A percentile compares a stretch with the other conserved stretches of the same genome.
Conservation (phyloP, 352 stramenopile species). For the Phytophthora pluvialis region DNA sequence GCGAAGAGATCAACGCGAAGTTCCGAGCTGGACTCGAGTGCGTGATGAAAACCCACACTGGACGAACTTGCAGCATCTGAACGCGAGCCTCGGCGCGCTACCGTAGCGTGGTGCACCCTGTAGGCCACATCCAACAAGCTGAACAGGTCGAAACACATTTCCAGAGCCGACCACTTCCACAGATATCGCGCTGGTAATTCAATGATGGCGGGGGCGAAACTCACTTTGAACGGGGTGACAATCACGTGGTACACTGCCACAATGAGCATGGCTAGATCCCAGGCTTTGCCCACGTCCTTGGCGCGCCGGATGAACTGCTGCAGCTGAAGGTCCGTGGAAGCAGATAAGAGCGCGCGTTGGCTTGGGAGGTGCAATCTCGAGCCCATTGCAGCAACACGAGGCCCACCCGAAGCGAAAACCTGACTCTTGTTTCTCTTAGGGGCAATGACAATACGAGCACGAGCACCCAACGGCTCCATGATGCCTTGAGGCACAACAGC, state of each 20-base stretch:
- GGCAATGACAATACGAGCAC: no score
- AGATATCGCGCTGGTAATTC: constrained; percentile 24
- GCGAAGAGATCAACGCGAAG: constrained; percentile 48
- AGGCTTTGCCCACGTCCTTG: constrained; percentile 44
- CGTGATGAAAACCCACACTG: background rate
- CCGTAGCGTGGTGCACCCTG: constrained; percentile 37
- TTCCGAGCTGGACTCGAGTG: constrained; percentile 20
- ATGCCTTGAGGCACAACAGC: background rate
- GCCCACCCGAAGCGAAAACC: constrained; percentile 3
- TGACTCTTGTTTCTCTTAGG: background rate
- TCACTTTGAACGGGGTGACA: constrained; percentile 58
- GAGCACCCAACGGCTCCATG: background rate
- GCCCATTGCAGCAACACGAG: constrained; percentile 25
- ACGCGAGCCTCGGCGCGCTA: constrained; percentile 15
- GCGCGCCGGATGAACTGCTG: constrained; percentile 48
- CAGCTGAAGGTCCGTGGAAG: constrained; percentile 27
- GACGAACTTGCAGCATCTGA: background rate
- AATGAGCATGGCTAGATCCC: constrained; percentile 57
- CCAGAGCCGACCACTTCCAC: constrained; percentile 43
- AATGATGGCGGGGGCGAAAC: constrained; percentile 53
- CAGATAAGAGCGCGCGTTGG: constrained; percentile 16
- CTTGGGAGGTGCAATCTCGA: constrained; percentile 25
- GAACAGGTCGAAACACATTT: constrained; percentile 57
- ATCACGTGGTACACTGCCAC: constrained; percentile 52
- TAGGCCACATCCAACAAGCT: constrained; percentile 48